Percentiles rank a stretch among this genome's conserved stretches.
Conservation (phyloP, 805 yeast genomes). For the Citeromyces nyonsensis region DNA sequence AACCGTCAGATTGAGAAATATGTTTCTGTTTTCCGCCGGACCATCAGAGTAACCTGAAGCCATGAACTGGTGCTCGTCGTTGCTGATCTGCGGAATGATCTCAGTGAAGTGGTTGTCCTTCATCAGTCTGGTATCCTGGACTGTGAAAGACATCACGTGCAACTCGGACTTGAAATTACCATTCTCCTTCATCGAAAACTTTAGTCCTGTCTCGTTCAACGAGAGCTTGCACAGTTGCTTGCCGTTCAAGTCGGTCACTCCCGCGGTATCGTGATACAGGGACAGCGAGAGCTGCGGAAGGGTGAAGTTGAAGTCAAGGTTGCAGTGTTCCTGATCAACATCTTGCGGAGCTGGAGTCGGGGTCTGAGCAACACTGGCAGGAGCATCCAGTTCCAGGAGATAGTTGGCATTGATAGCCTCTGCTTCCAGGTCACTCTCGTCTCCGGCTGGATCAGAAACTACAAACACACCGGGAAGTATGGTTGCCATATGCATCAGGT, state of each 20-base stretch:
- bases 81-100: slow-evolving; percentile 56
- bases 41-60: slow-evolving; percentile 32
- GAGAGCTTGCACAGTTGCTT: slow-evolving; percentile 40
- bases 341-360: neutral
- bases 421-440: slow-evolving; percentile 35
- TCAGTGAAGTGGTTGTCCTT: slow-evolving; percentile 62
- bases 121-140: slow-evolving; percentile 53
- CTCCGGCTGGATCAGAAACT: slow-evolving; percentile 21
- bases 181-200: slow-evolving; percentile 32
- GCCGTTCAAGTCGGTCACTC: slow-evolving; percentile 16
- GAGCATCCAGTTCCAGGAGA: slow-evolving; percentile 11
- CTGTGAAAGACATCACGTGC: slow-evolving; percentile 56
- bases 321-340: slow-evolving; percentile 11
- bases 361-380: slow-evolving; percentile 3
- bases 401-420: slow-evolving; percentile 56
- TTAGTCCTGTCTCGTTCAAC: slow-evolving; percentile 38
- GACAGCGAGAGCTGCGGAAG: slow-evolving; percentile 54
- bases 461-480: slow-evolving; percentile 40
- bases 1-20: slow-evolving; percentile 42
- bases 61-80: slow-evolving; percentile 57
- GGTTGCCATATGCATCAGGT: slow-evolving; percentile 36
- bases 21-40: slow-evolving; percentile 18
- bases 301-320: slow-evolving; percentile 32
- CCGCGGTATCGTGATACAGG: slow-evolving; percentile 35
- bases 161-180: slow-evolving; percentile 45